Conservation (phyloP, 176 grass and related monocot genomes). For the Panicum miliaceum region DNA sequence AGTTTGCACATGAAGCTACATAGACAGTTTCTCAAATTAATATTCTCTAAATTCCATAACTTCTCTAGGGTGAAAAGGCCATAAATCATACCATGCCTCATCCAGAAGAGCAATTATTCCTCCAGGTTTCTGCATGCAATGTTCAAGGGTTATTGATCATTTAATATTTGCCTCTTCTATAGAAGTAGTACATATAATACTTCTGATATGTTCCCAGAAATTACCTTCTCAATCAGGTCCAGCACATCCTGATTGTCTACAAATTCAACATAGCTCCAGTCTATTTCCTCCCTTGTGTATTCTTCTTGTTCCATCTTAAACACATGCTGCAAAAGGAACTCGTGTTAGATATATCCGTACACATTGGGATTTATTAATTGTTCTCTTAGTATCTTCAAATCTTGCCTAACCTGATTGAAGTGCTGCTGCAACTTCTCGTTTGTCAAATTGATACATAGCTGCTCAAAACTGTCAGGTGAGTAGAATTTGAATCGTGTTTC, state of each 20-base stretch:
- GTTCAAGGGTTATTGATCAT: slow-evolving; percentile 32
- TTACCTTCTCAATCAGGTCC: slow-evolving; percentile 95
- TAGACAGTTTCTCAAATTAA: slow-evolving; percentile 19
- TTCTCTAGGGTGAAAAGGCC: not conserved
- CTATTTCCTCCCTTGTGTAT: slow-evolving; percentile 90
- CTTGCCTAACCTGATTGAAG: slow-evolving; percentile 74
- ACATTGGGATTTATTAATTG: not conserved
- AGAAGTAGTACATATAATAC: slow-evolving; percentile 13
- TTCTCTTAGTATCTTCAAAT: slow-evolving; percentile 4
- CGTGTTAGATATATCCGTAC: slow-evolving; percentile 6
- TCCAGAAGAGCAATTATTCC: slow-evolving; percentile 98
- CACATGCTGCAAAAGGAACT: slow-evolving; percentile 70
- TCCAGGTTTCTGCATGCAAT: slow-evolving; percentile 87
- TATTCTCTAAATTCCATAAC: slow-evolving; percentile 3
- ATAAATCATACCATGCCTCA: slow-evolving; percentile 81
- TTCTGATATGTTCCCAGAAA: slow-evolving; percentile 10
- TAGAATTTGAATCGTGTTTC: not conserved
- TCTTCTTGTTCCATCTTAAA: slow-evolving; percentile 99
- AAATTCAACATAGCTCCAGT: slow-evolving; percentile 98
- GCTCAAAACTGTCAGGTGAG: slow-evolving; percentile 79
- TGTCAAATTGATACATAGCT: slow-evolving; percentile 93
- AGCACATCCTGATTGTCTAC: slow-evolving; percentile 99
- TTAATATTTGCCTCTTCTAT: slow-evolving; percentile 25
- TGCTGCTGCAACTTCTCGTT: slow-evolving; percentile 98
- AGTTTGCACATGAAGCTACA: slow-evolving; percentile 25